phyloP scores from a whole-genome alignment of 345 rosid genomes.

The Aethionema arabicum region DNA sequence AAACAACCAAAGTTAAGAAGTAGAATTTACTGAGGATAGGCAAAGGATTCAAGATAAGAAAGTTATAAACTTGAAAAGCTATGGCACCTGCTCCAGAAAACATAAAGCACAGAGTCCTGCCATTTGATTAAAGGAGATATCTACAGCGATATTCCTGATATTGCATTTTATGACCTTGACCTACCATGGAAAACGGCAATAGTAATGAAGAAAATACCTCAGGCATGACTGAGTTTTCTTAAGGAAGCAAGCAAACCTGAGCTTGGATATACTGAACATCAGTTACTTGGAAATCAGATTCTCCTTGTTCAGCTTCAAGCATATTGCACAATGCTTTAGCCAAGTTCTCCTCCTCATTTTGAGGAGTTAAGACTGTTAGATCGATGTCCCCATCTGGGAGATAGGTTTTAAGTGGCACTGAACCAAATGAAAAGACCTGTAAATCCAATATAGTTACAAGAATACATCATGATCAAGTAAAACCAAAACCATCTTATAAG shows the following conservation, averaged over 20 bases:
- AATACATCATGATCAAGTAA: background rate
- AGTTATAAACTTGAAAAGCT: background rate
- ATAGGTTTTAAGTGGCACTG: slow-evolving; percentile 80
- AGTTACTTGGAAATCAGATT: slow-evolving; percentile 47
- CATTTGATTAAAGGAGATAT: slow-evolving; percentile 80
- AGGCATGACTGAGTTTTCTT: slow-evolving; percentile 1
- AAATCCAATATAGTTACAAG: slow-evolving; percentile 9
- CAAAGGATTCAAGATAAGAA: slow-evolving; percentile 6
- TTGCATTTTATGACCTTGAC: slow-evolving; percentile 72
- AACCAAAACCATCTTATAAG: no score
- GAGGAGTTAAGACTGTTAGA: slow-evolving; percentile 62
- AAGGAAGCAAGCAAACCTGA: slow-evolving; percentile 51
- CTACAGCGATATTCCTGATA: slow-evolving; percentile 55
- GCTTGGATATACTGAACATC: slow-evolving; percentile 65
- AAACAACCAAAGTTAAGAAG: slow-evolving; percentile 8
- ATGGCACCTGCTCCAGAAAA: slow-evolving; percentile 66
- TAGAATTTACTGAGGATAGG: background rate
- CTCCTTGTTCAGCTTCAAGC: slow-evolving; percentile 46
- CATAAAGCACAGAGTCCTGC: slow-evolving; percentile 71
- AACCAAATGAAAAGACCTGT: slow-evolving; percentile 73
- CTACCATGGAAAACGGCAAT: slow-evolving; percentile 41
- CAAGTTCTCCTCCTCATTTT: slow-evolving; percentile 52
- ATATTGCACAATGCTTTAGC: slow-evolving; percentile 46
- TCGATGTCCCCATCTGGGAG: slow-evolving; percentile 98
- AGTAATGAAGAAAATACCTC: slow-evolving; percentile 1